Evolutionary conservation across 1,284 basidiomycete genomes (phyloP), one percentile per base, ranked within the genome.

Genomic region (Anthracocystis setariae): DNA sequence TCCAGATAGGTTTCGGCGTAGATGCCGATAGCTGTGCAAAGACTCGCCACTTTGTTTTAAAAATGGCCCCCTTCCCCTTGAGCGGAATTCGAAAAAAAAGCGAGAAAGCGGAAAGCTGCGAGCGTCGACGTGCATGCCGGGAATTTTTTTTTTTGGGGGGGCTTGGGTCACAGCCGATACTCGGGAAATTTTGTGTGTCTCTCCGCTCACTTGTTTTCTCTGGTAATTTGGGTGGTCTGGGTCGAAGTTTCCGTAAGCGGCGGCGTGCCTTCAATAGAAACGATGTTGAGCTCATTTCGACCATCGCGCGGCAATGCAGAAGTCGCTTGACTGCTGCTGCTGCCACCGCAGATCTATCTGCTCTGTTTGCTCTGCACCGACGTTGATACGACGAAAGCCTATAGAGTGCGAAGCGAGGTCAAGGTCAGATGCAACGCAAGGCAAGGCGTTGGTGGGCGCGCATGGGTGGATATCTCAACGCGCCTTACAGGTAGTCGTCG

Each of bases 301-400:
- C 27, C 40, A 25, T 32, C 29, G 18, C n/a, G 13, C 50, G 39
- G 42, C 21, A 9, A 13, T 38, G 51, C 51, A 45, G 32, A 27
- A 53, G 42, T 43, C 8, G 18, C 29, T 21, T 43, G 13, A 13
- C 25, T 35, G n/a, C 44, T 24, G 43, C 25, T 54, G 44, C 46
- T n/a, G n/a, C n/a, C n/a, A n/a, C n/a, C n/a, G n/a, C n/a, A n/a
- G 44, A 54, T 44, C 44, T 23, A 46, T 35, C 52, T 46, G 40
- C 40, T 42, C 21, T 42, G n/a, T n/a, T n/a, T n/a, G n/a, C 40
- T 23, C 40, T 29, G 4, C 40, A 23, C 21, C 18, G 20, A 37
- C 5, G 17, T 15, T 17, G 35, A 37, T 37, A 37, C 35, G 35
- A 37, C 35, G 35, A 37, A 37, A 37, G 35, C 35, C 35, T 37